Conservation (phyloP, 768 basidiomycete genomes). For the Rickenella mellea region DNA sequence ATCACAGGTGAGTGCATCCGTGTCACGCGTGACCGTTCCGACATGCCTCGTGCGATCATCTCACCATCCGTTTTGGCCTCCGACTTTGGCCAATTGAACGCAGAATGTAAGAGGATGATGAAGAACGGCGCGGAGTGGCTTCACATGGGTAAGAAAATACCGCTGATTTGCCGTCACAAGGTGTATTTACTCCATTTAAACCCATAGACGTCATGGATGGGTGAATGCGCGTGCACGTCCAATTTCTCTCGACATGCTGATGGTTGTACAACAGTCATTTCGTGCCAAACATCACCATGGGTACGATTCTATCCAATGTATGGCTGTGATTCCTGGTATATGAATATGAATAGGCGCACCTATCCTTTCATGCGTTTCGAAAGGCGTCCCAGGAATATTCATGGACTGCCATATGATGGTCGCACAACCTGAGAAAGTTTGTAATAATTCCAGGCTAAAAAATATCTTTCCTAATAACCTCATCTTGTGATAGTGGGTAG, state of each 20-base stretch:
- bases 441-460: background rate
- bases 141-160: conserved; percentile 79
- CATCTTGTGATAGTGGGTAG: conserved; percentile 68
- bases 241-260: background rate
- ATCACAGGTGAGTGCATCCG: too few species aligned
- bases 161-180: background rate
- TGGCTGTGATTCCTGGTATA: background rate
- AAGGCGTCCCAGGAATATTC: conserved; percentile 87
- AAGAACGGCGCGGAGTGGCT: conserved; percentile 94
- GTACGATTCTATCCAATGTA: conserved; percentile 22
- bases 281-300: conserved; percentile 98
- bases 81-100: conserved; percentile 90
- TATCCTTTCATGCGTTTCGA: conserved; percentile 74
- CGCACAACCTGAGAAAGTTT: conserved; percentile 78
- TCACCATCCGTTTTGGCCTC: conserved; percentile 95
- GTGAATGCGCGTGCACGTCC: conserved; percentile 29
- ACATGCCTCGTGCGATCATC: conserved; percentile 86
- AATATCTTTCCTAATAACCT: background rate
- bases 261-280: conserved; percentile 61
- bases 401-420: conserved; percentile 99
- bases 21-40: background rate
- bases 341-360: conserved; percentile 56
- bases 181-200: conserved; percentile 2
- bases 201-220: conserved; percentile 92
- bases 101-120: conserved; percentile 96